Evolutionary conservation across 2,329 filamentous ascomycete species (phyloP).

Genomic region (Triangularia setosa): DNA sequence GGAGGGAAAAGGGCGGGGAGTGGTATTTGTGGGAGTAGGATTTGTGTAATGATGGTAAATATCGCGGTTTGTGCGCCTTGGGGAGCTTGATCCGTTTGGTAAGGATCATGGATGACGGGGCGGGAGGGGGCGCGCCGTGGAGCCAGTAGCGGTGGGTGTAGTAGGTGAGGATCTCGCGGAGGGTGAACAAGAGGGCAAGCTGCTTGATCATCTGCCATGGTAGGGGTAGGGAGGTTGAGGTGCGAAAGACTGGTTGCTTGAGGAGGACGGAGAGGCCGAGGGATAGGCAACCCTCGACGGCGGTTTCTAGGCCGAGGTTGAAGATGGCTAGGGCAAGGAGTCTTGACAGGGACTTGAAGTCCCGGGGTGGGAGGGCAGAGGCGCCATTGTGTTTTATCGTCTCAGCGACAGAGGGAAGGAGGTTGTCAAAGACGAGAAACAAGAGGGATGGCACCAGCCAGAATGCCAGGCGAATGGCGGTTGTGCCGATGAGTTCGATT

Average conservation of each 20-base stretch:
- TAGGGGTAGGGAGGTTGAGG: conserved; percentile 46
- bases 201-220: conserved; percentile 53
- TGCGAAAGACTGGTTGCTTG: conserved; percentile 42
- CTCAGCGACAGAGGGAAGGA: conserved; percentile 64
- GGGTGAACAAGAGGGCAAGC: conserved; percentile 39
- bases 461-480: conserved; percentile 63
- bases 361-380: conserved; percentile 45
- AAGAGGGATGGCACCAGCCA: conserved; percentile 69
- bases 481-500: conserved; percentile 69
- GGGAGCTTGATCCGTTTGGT: neutral
- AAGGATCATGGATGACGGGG: neutral
- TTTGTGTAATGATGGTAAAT: conserved; percentile 41
- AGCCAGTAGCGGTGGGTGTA: conserved; percentile 69
- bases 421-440: conserved; percentile 69
- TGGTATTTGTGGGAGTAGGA: conserved; percentile 49
- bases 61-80: conserved; percentile 25
- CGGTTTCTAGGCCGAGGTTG: conserved; percentile 44
- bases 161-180: conserved; percentile 63
- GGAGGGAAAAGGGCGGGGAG: conserved; percentile 58
- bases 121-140: conserved; percentile 41
- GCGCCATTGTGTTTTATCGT: conserved; percentile 64
- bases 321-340: conserved; percentile 39
- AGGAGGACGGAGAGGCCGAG: conserved; percentile 35
- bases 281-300: conserved; percentile 41
- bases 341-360: conserved; percentile 33